A percentile compares a stretch with the other conserved stretches of the same genome.
phyloP scores from a whole-genome alignment of 192 early-diverging fungal species.

The Chytriomyces sp. region DNA sequence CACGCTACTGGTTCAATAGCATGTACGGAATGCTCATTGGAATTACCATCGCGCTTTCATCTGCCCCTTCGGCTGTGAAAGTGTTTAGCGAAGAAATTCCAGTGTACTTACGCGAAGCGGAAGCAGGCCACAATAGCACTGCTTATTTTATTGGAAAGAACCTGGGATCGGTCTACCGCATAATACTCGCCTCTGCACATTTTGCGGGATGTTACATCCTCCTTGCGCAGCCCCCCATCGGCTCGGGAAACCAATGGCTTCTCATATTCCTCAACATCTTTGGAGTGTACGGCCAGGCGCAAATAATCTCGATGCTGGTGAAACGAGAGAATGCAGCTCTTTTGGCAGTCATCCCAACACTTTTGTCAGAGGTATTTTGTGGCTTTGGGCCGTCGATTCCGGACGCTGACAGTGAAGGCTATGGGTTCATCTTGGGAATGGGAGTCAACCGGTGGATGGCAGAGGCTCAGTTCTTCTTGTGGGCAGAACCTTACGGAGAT shows the following conservation, averaged over 20 bases:
- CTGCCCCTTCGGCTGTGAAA: constrained; percentile 51
- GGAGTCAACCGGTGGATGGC: not conserved
- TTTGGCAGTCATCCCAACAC: constrained; percentile 22
- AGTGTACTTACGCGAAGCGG: constrained; percentile 51
- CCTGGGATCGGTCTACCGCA: constrained; percentile 30
- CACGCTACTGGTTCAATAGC: constrained; percentile 24
- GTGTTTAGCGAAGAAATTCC: constrained; percentile 53
- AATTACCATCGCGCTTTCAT: constrained; percentile 39
- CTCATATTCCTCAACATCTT: constrained; percentile 36
- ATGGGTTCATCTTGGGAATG: constrained; percentile 15
- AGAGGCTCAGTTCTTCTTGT: not conserved
- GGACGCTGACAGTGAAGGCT: constrained; percentile 19
- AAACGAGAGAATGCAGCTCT: constrained; percentile 25
- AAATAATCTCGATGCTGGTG: constrained; percentile 30
- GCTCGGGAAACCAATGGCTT: constrained; percentile 5
- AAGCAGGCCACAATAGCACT: constrained; percentile 40
- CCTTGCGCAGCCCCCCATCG: constrained; percentile 17
- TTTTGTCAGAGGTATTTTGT: constrained; percentile 28
- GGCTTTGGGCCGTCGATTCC: constrained; percentile 30
- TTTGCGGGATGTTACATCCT: constrained; percentile 34
- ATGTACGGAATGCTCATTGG: constrained; percentile 38
- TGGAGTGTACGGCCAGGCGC: constrained; percentile 17
- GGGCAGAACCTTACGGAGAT: not conserved
- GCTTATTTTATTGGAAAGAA: constrained; percentile 40
- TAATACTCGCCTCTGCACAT: constrained; percentile 34